Percentiles rank a stretch among this genome's conserved stretches.
phyloP scores from a whole-genome alignment of 2,329 filamentous ascomycete genomes.

The Talaromyces sp. region DNA sequence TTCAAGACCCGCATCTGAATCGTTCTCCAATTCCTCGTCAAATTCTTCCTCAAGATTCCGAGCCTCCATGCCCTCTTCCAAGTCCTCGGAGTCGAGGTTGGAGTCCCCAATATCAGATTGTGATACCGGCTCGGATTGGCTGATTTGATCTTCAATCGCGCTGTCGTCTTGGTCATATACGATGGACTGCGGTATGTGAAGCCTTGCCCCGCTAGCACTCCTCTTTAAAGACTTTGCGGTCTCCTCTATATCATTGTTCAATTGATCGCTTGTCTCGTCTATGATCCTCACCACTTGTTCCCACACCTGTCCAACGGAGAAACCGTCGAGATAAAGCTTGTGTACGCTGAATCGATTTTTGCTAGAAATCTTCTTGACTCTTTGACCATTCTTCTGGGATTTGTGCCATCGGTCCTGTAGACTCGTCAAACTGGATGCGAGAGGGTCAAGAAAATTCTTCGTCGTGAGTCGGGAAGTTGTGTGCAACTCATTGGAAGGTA shows the following conservation, averaged over 20 bases:
- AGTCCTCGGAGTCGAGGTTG: not conserved
- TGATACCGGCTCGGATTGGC: not conserved
- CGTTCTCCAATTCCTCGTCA: conserved; percentile 12
- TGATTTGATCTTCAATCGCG: not conserved
- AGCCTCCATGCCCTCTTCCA: conserved; percentile 25
- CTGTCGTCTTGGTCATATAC: conserved; percentile 3
- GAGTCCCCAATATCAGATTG: not conserved
- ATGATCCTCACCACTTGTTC: conserved; percentile 87
- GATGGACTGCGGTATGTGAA: not conserved
- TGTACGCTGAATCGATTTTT: conserved; percentile 70
- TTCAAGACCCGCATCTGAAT: conserved; percentile 10
- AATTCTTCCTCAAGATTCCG: conserved; percentile 37
- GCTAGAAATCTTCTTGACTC: conserved; percentile 34
- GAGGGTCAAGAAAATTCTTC: conserved; percentile 74
- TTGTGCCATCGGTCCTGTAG: conserved; percentile 67
- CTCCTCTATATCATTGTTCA: conserved; percentile 47
- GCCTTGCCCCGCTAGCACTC: not conserved
- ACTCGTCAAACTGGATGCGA: conserved; percentile 70
- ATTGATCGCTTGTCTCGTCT: conserved; percentile 56
- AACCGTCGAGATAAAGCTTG: conserved; percentile 80
- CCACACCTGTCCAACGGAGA: conserved; percentile 86
- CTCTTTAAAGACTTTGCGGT: conserved; percentile 17
- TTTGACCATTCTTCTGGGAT: conserved; percentile 49
- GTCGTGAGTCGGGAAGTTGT: conserved; percentile 67
- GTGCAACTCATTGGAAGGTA: conserved; percentile 64